Percentiles rank a stretch among this genome's conserved stretches.
Evolutionary conservation across 805 yeast genomes (phyloP).

Genomic region (Myxozyma neotropica): DNA sequence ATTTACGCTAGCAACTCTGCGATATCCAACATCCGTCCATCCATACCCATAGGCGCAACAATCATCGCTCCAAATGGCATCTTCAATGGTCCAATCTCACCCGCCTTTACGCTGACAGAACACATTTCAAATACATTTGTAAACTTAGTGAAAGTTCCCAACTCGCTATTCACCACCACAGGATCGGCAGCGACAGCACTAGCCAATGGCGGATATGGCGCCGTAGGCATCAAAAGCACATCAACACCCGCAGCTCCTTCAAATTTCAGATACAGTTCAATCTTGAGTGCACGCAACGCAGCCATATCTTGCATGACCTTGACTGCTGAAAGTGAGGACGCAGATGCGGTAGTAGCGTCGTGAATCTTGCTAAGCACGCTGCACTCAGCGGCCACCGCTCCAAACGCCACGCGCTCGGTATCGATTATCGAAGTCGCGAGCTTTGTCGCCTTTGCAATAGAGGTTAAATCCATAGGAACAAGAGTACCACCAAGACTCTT

Average conservation of each 20-base stretch:
- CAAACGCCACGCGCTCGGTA: constrained; percentile 25
- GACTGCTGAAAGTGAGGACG: constrained; percentile 10
- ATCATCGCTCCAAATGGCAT: constrained; percentile 26
- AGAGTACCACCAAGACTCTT: constrained; percentile 23
- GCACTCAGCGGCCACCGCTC: not conserved
- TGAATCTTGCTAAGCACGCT: constrained; percentile 8
- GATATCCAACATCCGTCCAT: constrained; percentile 30
- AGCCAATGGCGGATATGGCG: constrained; percentile 22
- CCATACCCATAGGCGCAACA: constrained; percentile 33
- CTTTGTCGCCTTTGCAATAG: constrained; percentile 7
- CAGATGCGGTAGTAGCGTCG: constrained; percentile 3
- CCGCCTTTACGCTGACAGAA: constrained; percentile 17
- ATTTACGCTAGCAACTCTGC: constrained; percentile 20
- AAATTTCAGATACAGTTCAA: constrained; percentile 22
- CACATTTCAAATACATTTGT: constrained; percentile 29
- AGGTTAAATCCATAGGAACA: constrained; percentile 26
- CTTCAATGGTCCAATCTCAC: constrained; percentile 4
- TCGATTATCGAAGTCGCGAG: constrained; percentile 13
- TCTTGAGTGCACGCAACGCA: constrained; percentile 21
- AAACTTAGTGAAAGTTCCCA: constrained; percentile 19
- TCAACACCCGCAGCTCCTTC: constrained; percentile 29
- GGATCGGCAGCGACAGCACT: constrained; percentile 11
- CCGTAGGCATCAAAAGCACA: constrained; percentile 28
- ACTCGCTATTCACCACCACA: constrained; percentile 10
- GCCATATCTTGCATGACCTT: constrained; percentile 22